Base-by-base conservation (phyloP, 1,284 basidiomycete species). In the Ustilago loliicola region DNA sequence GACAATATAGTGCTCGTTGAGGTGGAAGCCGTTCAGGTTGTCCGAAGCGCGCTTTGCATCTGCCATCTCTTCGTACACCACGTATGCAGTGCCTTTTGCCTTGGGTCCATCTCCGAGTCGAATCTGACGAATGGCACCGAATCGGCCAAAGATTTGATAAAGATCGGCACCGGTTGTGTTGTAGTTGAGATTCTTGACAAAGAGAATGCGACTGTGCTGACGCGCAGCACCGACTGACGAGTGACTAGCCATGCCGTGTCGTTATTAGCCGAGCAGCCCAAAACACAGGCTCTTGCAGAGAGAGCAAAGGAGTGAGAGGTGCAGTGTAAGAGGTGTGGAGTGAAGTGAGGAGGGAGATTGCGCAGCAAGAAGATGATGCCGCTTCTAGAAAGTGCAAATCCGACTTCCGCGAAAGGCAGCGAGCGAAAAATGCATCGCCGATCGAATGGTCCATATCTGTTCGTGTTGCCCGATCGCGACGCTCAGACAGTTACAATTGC, bases 141-240 rank as follows among this genome's bases (percentile, higher is more conserved):
- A 99, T 74, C 95, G 93, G 63, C 96, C 96, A 85, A 99, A 99
- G 67, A 99, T 90, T 88, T 99, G 96, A 87, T 98, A 98, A 76
- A 98, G 88, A 87, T 98, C 96, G 68, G 95, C 92, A 54, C 95
- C 96, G 23, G 85, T 77, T 80, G 96, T 98, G 87, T 93, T 92
- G 88, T 98, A 99, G 88, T 95, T 96, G 72, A 96, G 88, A 83
- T 96, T 96, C 88, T 88, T 86, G 69, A 86, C 83, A 51, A 83
- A 85, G 27, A 86, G 73, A 51, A 86, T 82, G 60, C 83, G 80
- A 56, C 74, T 81, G 61, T 80, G 80, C 66, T 79, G 75, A 19
- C 78, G 71, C 40, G 66, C 72, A 61, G 65, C 71, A 58, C 65
- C 71, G 50, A 68, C 38, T 38, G 55, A 51, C 27, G 64, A 56